These are phyloP conservation scores for Leucocoprinus birnbaumii DNA, from an alignment of 768 basidiomycete species.

Conservation along the genomic window DNA sequence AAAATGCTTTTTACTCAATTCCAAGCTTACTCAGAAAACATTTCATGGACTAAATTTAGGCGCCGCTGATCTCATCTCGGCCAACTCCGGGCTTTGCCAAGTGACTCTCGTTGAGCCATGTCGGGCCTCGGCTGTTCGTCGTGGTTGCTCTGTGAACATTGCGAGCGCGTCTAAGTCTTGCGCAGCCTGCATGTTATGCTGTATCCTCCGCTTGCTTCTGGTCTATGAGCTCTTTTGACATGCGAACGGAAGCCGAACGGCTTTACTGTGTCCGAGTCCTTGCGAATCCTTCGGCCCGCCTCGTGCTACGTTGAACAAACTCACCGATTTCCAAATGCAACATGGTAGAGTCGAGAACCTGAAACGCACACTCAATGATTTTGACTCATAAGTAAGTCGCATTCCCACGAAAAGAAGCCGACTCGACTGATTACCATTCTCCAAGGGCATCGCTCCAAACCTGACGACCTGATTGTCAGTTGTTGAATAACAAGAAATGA, in stretches of 20 bases:
- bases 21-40: slow-evolving; percentile 4
- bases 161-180: not conserved
- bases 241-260: not conserved
- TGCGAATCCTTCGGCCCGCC: not conserved
- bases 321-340: not conserved
- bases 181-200: slow-evolving; percentile 5
- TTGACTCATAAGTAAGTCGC: not conserved
- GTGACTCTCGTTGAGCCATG: not conserved
- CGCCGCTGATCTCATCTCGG: slow-evolving; percentile 4
- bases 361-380: slow-evolving; percentile 12
- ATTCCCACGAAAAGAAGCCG: slow-evolving; percentile 3
- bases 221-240: not conserved
- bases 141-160: not conserved
- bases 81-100: not conserved
- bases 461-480: not conserved
- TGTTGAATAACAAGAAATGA: slow-evolving; percentile 5
- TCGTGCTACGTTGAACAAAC: slow-evolving; percentile 1
- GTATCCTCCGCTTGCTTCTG: not conserved
- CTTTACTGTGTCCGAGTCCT: not conserved
- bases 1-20: not conserved
- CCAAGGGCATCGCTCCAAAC: not conserved
- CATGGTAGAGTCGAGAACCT: not conserved
- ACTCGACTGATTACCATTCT: slow-evolving; percentile 2
- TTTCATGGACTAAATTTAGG: not conserved
- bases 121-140: not conserved